Evolutionary conservation across 2,329 filamentous ascomycete species (phyloP).

Genomic region (Furcasterigmium sp.): DNA sequence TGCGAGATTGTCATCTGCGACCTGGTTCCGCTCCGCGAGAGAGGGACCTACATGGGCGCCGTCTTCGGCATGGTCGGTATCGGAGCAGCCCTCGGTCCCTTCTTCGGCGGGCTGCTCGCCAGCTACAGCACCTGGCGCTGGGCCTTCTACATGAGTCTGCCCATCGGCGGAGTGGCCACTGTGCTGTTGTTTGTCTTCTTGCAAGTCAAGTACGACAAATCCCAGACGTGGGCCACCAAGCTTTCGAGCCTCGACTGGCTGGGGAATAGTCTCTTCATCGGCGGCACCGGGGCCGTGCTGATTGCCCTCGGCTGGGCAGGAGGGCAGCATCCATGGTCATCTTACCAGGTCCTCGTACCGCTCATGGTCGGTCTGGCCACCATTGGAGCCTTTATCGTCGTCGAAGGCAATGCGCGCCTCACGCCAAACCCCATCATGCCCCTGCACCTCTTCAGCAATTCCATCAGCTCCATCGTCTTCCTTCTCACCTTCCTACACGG

Average conservation of each 20-base stretch:
- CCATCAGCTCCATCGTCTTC: slow-evolving; percentile 59
- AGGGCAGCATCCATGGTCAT: slow-evolving; percentile 68
- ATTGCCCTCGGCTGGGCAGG: slow-evolving; percentile 38
- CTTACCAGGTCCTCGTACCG: slow-evolving; percentile 28
- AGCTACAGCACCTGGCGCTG: slow-evolving; percentile 32
- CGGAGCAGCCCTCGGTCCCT: slow-evolving; percentile 25
- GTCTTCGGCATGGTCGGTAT: slow-evolving; percentile 23
- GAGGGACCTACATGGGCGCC: slow-evolving; percentile 32
- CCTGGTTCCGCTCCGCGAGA: slow-evolving; percentile 39
- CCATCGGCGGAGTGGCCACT: slow-evolving; percentile 17
- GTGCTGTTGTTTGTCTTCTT: slow-evolving; percentile 17
- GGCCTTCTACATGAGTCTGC: slow-evolving; percentile 38
- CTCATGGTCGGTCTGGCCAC: slow-evolving; percentile 30
- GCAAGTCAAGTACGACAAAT: slow-evolving; percentile 13
- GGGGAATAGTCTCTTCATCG: slow-evolving; percentile 33
- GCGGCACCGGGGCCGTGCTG: slow-evolving; percentile 25
- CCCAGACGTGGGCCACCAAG: slow-evolving; percentile 7
- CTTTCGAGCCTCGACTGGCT: slow-evolving; percentile 29
- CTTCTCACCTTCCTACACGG: slow-evolving; percentile 67
- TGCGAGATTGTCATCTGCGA: slow-evolving; percentile 29
- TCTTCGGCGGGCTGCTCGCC: slow-evolving; percentile 22
- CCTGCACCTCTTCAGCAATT: slow-evolving; percentile 35
- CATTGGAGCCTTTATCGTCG: slow-evolving; percentile 27
- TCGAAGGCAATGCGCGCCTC: slow-evolving; percentile 19
- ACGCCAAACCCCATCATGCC: slow-evolving; percentile 32